phyloP scores from a whole-genome alignment of 768 basidiomycete species.

The Kwoniella botswanensis region DNA sequence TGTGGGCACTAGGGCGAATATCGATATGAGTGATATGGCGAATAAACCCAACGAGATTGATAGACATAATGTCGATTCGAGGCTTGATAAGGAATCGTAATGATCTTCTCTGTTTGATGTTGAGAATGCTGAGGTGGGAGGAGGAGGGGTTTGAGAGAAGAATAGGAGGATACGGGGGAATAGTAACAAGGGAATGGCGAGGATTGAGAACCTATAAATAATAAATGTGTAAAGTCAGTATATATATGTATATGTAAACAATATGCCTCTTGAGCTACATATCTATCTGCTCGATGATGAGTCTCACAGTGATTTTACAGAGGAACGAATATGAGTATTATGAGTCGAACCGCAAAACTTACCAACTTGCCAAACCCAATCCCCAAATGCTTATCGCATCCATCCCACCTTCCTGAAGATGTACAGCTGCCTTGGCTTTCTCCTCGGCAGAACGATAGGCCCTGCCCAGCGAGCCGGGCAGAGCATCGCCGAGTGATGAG shows the following conservation, averaged over 20 bases:
- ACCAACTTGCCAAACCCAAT: conserved; percentile 51
- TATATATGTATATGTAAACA: not conserved
- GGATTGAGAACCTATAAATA: conserved; percentile 45
- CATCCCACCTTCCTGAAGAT: conserved; percentile 51
- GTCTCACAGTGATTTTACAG: too few species aligned
- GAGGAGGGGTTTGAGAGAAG: conserved; percentile 51
- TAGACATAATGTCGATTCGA: conserved; percentile 50
- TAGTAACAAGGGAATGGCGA: conserved; percentile 51
- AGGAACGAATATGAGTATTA: too few species aligned
- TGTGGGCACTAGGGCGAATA: conserved; percentile 41
- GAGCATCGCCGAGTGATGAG: conserved; percentile 4
- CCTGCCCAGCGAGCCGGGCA: conserved; percentile 29
- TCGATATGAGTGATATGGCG: conserved; percentile 35
- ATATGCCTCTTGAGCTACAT: too few species aligned
- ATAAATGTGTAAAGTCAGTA: conserved; percentile 1
- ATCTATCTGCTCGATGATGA: too few species aligned
- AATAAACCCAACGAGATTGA: conserved; percentile 38
- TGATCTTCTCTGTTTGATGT: conserved; percentile 37
- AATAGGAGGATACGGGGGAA: conserved; percentile 57
- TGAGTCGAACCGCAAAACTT: too few species aligned
- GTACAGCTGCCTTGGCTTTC: conserved; percentile 50
- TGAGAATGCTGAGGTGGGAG: conserved; percentile 19
- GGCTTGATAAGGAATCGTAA: conserved; percentile 52
- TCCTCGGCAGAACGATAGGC: conserved; percentile 48
- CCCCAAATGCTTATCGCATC: conserved; percentile 53